Evolutionary conservation across 2,329 filamentous ascomycete species (phyloP).

Genomic region (Scortechinia acanthostroma): DNA sequence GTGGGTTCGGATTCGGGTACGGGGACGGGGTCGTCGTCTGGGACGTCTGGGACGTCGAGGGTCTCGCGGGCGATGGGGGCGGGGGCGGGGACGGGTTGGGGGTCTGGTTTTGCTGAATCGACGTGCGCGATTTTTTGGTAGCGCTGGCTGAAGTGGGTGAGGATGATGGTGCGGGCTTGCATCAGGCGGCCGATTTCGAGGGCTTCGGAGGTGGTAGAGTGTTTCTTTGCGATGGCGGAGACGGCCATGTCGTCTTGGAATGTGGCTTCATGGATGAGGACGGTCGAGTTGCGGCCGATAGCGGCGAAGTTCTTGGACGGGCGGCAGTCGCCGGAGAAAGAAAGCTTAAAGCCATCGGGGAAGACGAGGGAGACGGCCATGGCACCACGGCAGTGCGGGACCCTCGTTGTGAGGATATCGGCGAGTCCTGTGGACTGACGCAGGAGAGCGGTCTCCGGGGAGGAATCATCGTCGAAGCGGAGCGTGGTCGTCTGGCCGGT

Average conservation of each 20-base stretch:
- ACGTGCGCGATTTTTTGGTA: slow-evolving; percentile 54
- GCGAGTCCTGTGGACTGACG: slow-evolving; percentile 36
- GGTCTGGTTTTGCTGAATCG: no score
- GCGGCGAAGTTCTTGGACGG: slow-evolving; percentile 47
- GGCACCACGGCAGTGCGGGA: slow-evolving; percentile 57
- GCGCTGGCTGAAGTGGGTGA: slow-evolving; percentile 69
- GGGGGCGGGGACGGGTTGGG: background rate
- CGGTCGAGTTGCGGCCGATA: slow-evolving; percentile 54
- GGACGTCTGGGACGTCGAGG: background rate
- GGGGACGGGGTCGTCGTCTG: background rate
- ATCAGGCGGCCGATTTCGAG: slow-evolving; percentile 55
- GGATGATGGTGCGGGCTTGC: slow-evolving; percentile 57
- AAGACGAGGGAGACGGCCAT: slow-evolving; percentile 59
- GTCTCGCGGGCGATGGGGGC: background rate
- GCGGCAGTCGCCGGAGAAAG: slow-evolving; percentile 67
- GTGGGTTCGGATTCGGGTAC: background rate
- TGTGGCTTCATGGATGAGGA: slow-evolving; percentile 69
- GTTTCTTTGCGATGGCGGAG: slow-evolving; percentile 63
- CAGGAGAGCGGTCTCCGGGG: slow-evolving; percentile 22
- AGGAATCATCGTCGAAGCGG: slow-evolving; percentile 5
- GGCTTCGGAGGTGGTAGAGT: slow-evolving; percentile 63
- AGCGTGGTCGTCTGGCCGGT: background rate
- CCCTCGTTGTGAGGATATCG: slow-evolving; percentile 44
- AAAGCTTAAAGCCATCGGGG: slow-evolving; percentile 58
- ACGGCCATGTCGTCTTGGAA: slow-evolving; percentile 61